These are phyloP conservation scores for Papiliotrema flavescens DNA, from an alignment of 1,284 basidiomycete genomes.

Conservation along the genomic window DNA sequence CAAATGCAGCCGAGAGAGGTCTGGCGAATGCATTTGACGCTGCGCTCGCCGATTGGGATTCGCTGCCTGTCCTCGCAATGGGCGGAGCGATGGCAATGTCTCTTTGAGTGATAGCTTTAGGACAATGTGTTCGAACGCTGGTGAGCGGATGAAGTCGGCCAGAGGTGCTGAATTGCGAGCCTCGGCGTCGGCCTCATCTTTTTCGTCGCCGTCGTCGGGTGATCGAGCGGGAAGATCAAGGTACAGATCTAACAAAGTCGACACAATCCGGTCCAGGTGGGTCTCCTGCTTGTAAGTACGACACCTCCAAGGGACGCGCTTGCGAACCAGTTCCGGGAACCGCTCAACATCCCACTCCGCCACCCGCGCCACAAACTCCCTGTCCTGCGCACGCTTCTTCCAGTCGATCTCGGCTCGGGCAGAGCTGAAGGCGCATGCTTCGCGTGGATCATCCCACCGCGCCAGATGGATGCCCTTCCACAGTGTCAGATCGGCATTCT, in stretches of 20 bases:
- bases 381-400: slow-evolving; percentile 26
- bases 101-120: slow-evolving; percentile 11
- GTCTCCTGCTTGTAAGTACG: slow-evolving; percentile 3
- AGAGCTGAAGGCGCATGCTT: slow-evolving; percentile 9
- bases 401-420: slow-evolving; percentile 20
- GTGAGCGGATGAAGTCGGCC: slow-evolving; percentile 16
- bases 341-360: slow-evolving; percentile 19
- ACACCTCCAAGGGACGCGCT: neutral
- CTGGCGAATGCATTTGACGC: slow-evolving; percentile 15
- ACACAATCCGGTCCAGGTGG: slow-evolving; percentile 22
- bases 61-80: slow-evolving; percentile 11
- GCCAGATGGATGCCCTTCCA: slow-evolving; percentile 37
- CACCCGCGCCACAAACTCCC: slow-evolving; percentile 26
- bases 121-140: slow-evolving; percentile 23
- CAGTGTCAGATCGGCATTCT: slow-evolving; percentile 38
- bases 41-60: slow-evolving; percentile 11
- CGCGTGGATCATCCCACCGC: slow-evolving; percentile 38
- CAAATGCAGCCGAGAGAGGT: slow-evolving; percentile 25
- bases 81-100: slow-evolving; percentile 11
- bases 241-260: slow-evolving; percentile 30
- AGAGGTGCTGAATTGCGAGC: slow-evolving; percentile 20
- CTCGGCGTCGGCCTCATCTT: neutral
- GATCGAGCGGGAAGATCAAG: slow-evolving; percentile 27
- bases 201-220: neutral
- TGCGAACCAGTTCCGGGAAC: slow-evolving; percentile 22